Conservation (phyloP, 257 asterid species). For the Capsicum pubescens region DNA sequence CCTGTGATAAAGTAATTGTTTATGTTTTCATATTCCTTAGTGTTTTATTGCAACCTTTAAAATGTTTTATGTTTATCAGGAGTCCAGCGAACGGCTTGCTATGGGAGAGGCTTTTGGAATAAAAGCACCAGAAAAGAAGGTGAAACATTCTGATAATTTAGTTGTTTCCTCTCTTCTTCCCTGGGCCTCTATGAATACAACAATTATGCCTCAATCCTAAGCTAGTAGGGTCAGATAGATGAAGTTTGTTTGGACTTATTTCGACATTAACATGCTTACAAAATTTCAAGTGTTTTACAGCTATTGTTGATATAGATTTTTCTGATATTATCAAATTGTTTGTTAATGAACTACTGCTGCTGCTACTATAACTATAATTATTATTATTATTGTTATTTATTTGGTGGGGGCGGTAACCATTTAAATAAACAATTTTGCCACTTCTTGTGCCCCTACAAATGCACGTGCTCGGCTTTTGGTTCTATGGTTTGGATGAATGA, state of each 20-base stretch:
- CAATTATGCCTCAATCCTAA: neutral
- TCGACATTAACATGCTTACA: neutral
- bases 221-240: neutral
- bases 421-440: neutral
- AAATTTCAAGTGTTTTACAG: slow-evolving; percentile 20
- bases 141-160: slow-evolving; percentile 37
- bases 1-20: neutral
- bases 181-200: neutral
- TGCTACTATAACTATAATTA: neutral
- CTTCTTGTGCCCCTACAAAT: slow-evolving; percentile 1
- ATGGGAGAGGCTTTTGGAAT: slow-evolving; percentile 96
- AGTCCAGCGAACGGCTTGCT: slow-evolving; percentile 91
- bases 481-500: slow-evolving; percentile 16
- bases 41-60: slow-evolving; percentile 13
- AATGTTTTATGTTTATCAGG: slow-evolving; percentile 51
- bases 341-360: neutral
- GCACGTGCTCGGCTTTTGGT: neutral
- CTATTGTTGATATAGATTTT: slow-evolving; percentile 12
- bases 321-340: neutral
- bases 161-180: slow-evolving; percentile 16
- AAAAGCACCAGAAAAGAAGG: slow-evolving; percentile 82
- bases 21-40: neutral
- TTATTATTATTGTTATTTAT: neutral
- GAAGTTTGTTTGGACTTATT: neutral
- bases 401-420: neutral